Base-by-base conservation (phyloP, 1,284 basidiomycete genomes). In the Lentinula novae-zelandiae region DNA sequence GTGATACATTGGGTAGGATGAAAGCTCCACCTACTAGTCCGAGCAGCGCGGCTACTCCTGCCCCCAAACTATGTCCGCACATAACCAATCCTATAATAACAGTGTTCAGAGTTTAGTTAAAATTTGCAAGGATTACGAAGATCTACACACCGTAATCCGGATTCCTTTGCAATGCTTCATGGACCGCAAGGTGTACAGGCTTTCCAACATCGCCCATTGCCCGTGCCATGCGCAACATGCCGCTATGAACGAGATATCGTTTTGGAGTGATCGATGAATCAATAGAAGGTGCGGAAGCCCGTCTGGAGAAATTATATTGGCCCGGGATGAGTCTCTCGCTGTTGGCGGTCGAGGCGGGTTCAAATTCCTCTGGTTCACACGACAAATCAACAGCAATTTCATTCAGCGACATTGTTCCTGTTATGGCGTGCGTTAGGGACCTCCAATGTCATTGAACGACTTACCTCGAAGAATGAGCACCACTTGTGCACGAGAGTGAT, bases 341-440 rank as follows among this genome's bases (percentile, higher is more conserved):
- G 8, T 67, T 69, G 27, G 79, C 78, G 13, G 66, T 65, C 8
- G 65, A 71, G 8, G 81, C 81, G 46, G 85, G 87, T 56, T 80
- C 76, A 64, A 92, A 92, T 9, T 82, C 78, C 50, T 83, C 84
- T 0, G 86, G 82, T 60, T 91, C 87, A 70, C 90, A 92, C 1
- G 90, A 90, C 50, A 92, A 76, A 70, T 92, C 90, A 6, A 89
- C 89, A n/a, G 90, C 90, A 12, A 92, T 81, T 71, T 92, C 90
- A 66, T 92, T 92, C 42, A 92, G 75, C 9, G 87, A 89, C 87
- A 92, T 89, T 1, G 90, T 92, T n/a, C 89, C 84, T 84, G 48
- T 27, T 27, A 27, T 27, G 4, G 27, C 3, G 2, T 27, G 17
- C 34, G 40, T 15, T 57, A 9, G 38, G 27, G 42, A 40, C 39